Conservation (phyloP, 208 protist species). For the Histomonas meleagridis region DNA sequence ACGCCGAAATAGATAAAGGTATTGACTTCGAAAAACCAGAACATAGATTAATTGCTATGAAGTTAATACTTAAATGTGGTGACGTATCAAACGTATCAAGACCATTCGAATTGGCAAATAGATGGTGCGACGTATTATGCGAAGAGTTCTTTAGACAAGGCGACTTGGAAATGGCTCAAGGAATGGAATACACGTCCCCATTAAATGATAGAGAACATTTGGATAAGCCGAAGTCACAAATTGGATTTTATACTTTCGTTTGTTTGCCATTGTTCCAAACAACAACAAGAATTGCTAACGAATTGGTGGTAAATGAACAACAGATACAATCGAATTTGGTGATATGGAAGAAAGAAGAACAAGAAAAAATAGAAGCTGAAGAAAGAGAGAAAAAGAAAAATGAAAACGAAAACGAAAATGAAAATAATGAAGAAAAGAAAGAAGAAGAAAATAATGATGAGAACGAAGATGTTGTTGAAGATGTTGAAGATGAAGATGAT, state of each 20-base stretch:
- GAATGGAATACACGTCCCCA: constrained; percentile 23
- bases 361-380: no score
- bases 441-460: no score
- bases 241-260: constrained; percentile 7
- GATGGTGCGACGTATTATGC: constrained; percentile 1
- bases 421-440: no score
- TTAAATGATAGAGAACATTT: constrained; percentile 16
- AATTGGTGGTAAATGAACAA: neutral
- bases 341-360: constrained; percentile 1
- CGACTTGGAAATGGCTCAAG: neutral
- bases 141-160: constrained; percentile 30
- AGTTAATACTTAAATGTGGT: neutral
- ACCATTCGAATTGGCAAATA: constrained; percentile 2
- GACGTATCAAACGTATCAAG: neutral
- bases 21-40: neutral
- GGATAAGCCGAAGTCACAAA: constrained; percentile 29
- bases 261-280: neutral
- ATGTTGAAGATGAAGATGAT: no score
- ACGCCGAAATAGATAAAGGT: neutral
- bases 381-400: no score
- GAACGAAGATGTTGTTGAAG: no score
- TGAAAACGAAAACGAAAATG: no score
- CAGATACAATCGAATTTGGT: neutral
- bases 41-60: neutral
- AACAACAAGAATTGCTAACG: neutral